Conservation (phyloP, 805 yeast genomes). For the Nakazawaea wyomingensis region DNA sequence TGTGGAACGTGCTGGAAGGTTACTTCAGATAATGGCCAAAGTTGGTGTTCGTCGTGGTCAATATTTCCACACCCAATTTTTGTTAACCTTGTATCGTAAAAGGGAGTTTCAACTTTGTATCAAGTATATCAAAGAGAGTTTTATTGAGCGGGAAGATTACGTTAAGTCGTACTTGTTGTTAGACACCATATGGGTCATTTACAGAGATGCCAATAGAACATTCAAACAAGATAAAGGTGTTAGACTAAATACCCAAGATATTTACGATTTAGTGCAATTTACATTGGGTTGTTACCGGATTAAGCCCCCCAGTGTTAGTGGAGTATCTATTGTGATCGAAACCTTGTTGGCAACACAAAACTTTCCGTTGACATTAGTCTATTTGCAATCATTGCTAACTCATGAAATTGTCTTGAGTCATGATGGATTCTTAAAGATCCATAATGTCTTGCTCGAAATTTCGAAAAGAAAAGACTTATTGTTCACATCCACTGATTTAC, state of each 20-base stretch:
- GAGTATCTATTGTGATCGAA: constrained; percentile 2
- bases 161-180: constrained; percentile 1
- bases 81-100: constrained; percentile 11
- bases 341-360: constrained; percentile 7
- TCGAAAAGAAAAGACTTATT: background rate
- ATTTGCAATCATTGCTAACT: background rate
- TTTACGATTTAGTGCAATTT: constrained; percentile 2
- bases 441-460: background rate
- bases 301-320: background rate
- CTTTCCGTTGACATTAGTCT: constrained; percentile 1
- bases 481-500: background rate
- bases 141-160: background rate
- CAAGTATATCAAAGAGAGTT: constrained; percentile 3
- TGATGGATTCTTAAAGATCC: constrained; percentile 3
- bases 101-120: constrained; percentile 5
- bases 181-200: constrained; percentile 12
- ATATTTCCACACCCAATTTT: constrained; percentile 10
- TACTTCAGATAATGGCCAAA: constrained; percentile 1
- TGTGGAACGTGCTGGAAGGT: background rate
- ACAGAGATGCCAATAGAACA: constrained; percentile 10
- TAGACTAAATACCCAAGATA: background rate
- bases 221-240: background rate
- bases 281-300: background rate
- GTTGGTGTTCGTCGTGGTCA: constrained; percentile 5
- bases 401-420: background rate